Base-by-base conservation (phyloP, 2,329 filamentous ascomycete genomes). In the Clarireedia homoeocarpa region DNA sequence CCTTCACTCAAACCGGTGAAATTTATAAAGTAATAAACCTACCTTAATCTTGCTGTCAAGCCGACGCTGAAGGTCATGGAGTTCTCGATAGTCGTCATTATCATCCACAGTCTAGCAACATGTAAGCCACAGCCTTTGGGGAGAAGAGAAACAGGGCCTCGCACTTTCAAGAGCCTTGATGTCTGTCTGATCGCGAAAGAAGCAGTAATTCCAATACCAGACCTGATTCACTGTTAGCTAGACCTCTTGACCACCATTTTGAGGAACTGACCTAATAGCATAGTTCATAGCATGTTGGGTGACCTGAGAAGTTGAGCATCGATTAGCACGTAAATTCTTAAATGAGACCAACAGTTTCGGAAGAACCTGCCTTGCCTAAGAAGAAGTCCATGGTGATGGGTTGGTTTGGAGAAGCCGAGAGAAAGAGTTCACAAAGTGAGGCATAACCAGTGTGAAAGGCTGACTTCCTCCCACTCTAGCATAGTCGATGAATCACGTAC, bases 21-120 rank as follows among this genome's bases (percentile, higher is more conserved):
- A 34, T 55, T 51, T 59, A 55, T 57, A 48, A 36, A 12, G 26
- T 23, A 26, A 26, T n/a, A 14, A 23, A 70, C 75, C 60, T 66
- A 88, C 86, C 72, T 84, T 86, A 65, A 97, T 96, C 71, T 96
- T 97, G 70, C 81, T 84, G 64, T 95, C 83, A 4, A 97, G 77
- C 1, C 86, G 80, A 53, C 83, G 77, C 67, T 95, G 90, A 12
- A 96, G 74, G 2, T 74, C 71, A 56, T 82, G 77, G 5, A 97
- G 77, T 69, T 96, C 88, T 14, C 70, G 62, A 58, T 86, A 80
- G 50, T 87, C 78, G 27, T 84, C 79, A 63, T 79, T 80, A 65
- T 91, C 82, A 63, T 90, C 84, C 14, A 94, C 84, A 42, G 83
- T 85, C 75, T 81, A 60, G 4, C 12, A 44, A 51, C 45, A 57